Evolutionary conservation across 2,329 filamentous ascomycete species (phyloP).

Genomic region (Bisporella sp.): DNA sequence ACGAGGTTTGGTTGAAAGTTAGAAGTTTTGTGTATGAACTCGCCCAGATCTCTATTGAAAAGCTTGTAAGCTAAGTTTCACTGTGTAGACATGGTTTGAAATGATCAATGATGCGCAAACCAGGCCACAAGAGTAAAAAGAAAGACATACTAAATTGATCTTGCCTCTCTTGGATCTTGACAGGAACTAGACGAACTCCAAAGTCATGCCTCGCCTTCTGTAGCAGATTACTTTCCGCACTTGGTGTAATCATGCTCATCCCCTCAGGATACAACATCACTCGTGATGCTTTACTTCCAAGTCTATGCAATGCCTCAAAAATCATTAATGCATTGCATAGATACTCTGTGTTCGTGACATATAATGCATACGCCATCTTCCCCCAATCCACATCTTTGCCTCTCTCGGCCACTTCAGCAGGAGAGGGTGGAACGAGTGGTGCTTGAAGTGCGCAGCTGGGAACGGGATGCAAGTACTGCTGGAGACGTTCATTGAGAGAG

Average conservation of each 20-base stretch:
- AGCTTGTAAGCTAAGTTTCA: neutral
- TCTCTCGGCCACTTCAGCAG: no score
- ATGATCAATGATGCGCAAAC: no score
- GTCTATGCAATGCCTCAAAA: constrained; percentile 33
- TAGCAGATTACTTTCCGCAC: constrained; percentile 29
- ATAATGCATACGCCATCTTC: constrained; percentile 39
- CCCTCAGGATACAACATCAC: constrained; percentile 38
- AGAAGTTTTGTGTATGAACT: constrained; percentile 50
- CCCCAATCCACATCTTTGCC: constrained; percentile 30
- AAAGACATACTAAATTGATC: neutral
- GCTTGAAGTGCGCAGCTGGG: neutral
- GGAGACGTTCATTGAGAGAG: no score
- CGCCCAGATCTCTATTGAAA: constrained; percentile 37
- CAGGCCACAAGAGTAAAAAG: neutral
- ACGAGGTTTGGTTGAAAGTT: constrained; percentile 48
- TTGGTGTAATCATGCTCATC: constrained; percentile 28
- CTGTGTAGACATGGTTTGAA: no score
- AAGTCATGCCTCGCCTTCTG: constrained; percentile 37
- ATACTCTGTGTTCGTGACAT: constrained; percentile 37
- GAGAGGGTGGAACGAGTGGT: neutral
- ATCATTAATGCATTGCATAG: constrained; percentile 40
- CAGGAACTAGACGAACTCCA: constrained; percentile 35
- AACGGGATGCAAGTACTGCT: neutral
- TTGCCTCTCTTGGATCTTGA: constrained; percentile 30
- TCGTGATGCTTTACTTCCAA: constrained; percentile 37